Evolutionary conservation across 2,329 filamentous ascomycete genomes (phyloP).

Genomic region (Exophiala aquamarina): DNA sequence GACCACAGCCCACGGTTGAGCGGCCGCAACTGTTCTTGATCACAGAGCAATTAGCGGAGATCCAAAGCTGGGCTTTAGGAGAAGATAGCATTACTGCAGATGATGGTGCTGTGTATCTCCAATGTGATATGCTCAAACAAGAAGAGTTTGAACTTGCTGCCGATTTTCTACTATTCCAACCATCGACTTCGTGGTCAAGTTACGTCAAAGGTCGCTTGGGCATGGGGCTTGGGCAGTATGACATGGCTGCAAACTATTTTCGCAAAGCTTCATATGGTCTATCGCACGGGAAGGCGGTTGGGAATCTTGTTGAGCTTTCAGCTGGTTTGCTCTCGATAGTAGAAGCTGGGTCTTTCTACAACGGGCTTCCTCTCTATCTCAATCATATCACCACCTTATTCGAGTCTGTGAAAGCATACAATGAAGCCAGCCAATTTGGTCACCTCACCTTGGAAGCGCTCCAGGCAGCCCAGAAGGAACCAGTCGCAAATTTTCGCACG

Average conservation of each 20-base stretch:
- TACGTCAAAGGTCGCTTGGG: slow-evolving; percentile 84
- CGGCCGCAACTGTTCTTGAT: slow-evolving; percentile 44
- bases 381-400: slow-evolving; percentile 81
- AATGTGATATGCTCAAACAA: slow-evolving; percentile 66
- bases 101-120: slow-evolving; percentile 64
- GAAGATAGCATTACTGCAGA: slow-evolving; percentile 52
- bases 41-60: slow-evolving; percentile 44
- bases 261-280: slow-evolving; percentile 70
- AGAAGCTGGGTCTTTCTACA: slow-evolving; percentile 67
- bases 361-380: slow-evolving; percentile 80
- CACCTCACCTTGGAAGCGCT: slow-evolving; percentile 69
- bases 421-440: slow-evolving; percentile 82
- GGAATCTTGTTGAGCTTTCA: slow-evolving; percentile 47
- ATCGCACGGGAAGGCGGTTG: slow-evolving; percentile 46
- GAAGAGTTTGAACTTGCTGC: slow-evolving; percentile 66
- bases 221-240: slow-evolving; percentile 71
- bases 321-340: slow-evolving; percentile 70
- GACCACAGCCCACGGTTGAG: slow-evolving; percentile 40
- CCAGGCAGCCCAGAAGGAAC: slow-evolving; percentile 34
- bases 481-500: slow-evolving; percentile 49
- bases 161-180: slow-evolving; percentile 66
- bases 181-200: slow-evolving; percentile 58
- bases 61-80: slow-evolving; percentile 50
- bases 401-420: slow-evolving; percentile 73
- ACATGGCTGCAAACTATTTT: slow-evolving; percentile 72